Evolutionary conservation across 2,329 filamentous ascomycete species (phyloP).

Genomic region (Chalara sp.): DNA sequence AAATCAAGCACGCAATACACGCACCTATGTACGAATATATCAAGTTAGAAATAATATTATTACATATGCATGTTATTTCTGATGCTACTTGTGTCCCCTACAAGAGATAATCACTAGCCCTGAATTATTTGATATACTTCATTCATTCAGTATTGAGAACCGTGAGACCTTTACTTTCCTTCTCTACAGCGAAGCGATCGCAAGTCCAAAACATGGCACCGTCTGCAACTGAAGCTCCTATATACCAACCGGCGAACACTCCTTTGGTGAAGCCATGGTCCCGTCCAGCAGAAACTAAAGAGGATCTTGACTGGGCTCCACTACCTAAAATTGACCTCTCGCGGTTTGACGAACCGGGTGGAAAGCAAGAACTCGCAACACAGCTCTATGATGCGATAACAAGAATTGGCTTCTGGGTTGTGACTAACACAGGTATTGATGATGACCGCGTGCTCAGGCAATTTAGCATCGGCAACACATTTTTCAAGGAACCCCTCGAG

Average conservation of each 20-base stretch:
- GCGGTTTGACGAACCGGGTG: constrained; percentile 39
- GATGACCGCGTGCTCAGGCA: constrained; percentile 54
- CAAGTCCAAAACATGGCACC: constrained; percentile 20
- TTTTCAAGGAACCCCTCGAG: constrained; percentile 48
- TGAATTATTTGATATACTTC: too few relatives aligned
- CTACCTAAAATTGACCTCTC: constrained; percentile 45
- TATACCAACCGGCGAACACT: constrained; percentile 2
- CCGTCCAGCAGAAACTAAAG: constrained; percentile 23
- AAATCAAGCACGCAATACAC: too few relatives aligned
- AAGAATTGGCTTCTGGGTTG: constrained; percentile 53
- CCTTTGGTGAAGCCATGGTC: constrained; percentile 26
- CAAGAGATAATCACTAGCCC: too few relatives aligned
- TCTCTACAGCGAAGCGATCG: too few relatives aligned
- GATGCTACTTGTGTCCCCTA: too few relatives aligned
- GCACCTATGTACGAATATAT: too few relatives aligned
- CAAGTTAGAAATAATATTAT: too few relatives aligned
- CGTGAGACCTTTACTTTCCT: too few relatives aligned
- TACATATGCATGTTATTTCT: too few relatives aligned
- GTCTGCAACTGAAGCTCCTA: constrained; percentile 7
- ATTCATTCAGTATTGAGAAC: too few relatives aligned
- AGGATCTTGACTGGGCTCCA: constrained; percentile 39
- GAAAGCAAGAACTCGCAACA: constrained; percentile 41
- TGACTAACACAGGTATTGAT: constrained; percentile 53
- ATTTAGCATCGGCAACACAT: constrained; percentile 52
- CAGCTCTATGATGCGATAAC: constrained; percentile 44